Conservation (phyloP, 208 protist species). For the Acanthamoeba triangularis region DNA sequence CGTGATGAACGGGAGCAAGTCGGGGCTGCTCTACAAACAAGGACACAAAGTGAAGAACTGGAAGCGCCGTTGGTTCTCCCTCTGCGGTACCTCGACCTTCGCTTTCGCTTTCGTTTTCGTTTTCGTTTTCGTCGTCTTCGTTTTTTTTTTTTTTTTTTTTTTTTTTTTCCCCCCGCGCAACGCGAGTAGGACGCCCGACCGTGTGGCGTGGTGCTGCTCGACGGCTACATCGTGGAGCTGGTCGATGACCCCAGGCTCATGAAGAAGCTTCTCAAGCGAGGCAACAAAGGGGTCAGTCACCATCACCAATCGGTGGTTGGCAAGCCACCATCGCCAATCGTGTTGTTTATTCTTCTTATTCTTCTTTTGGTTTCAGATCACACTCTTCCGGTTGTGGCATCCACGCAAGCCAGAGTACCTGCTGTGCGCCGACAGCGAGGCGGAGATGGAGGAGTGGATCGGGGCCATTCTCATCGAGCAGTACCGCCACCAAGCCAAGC, state of each 20-base stretch:
- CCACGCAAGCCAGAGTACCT: constrained; percentile 11
- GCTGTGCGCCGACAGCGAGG: constrained; percentile 39
- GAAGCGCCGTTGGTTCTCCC: constrained; percentile 82
- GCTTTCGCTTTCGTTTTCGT: background rate
- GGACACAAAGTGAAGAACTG: constrained; percentile 78
- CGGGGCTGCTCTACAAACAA: constrained; percentile 75
- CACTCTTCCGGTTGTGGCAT: constrained; percentile 47
- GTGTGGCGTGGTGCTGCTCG: constrained; percentile 32
- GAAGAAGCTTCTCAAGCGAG: constrained; percentile 31
- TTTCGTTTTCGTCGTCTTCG: background rate
- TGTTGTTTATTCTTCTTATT: no score
- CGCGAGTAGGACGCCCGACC: background rate
- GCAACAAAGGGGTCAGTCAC: background rate
- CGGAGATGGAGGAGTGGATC: constrained; percentile 49
- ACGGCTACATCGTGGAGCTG: constrained; percentile 63
- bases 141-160: background rate
- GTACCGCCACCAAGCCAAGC: background rate
- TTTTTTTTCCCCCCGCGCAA: background rate
- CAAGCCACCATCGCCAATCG: background rate
- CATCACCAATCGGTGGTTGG: background rate
- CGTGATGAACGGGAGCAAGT: constrained; percentile 29
- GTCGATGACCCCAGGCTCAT: constrained; percentile 17
- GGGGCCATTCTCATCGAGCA: constrained; percentile 27
- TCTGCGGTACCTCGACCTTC: background rate
- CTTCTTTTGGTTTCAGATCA: background rate